Evolutionary conservation across 352 stramenopile species (phyloP).

Genomic region (Globisporangium yorkense): DNA sequence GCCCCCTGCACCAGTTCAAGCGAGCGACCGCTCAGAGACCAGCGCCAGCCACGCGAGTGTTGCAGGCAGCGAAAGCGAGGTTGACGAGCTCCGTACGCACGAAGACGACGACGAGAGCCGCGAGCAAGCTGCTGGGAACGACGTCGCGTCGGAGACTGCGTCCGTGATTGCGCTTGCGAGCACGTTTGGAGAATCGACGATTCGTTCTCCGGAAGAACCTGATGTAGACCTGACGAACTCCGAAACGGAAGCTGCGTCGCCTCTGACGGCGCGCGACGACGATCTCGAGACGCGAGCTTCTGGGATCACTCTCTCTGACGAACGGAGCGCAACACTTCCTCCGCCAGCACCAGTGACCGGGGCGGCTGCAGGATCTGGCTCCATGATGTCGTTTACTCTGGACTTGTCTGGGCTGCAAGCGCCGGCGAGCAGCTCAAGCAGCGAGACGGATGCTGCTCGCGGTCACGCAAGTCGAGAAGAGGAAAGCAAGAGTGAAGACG

Average conservation of each 20-base stretch:
- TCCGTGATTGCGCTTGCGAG: conserved; percentile 82
- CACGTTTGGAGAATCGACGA: conserved; percentile 73
- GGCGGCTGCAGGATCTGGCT: conserved; percentile 15
- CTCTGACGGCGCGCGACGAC: conserved; percentile 19
- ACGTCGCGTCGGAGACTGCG: conserved; percentile 43
- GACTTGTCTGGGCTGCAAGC: conserved; percentile 58
- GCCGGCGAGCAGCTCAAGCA: conserved; percentile 2
- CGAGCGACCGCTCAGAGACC: neutral
- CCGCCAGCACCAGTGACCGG: conserved; percentile 24
- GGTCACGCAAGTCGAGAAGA: conserved; percentile 5
- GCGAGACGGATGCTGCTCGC: neutral
- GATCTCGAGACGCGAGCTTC: conserved; percentile 2
- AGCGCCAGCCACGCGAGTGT: neutral
- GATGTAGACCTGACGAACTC: conserved; percentile 46
- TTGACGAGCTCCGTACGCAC: neutral
- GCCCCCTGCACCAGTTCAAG: neutral
- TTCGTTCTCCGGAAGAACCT: conserved; percentile 61
- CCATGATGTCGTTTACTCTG: conserved; percentile 83
- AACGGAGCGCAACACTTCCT: conserved; percentile 12
- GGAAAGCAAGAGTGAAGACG: conserved; percentile 20
- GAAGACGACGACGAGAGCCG: neutral
- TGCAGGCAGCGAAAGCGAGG: neutral
- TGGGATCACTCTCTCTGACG: conserved; percentile 4
- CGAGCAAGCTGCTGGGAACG: conserved; percentile 19
- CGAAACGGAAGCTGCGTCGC: conserved; percentile 28